Percentiles rank a stretch among this genome's conserved stretches.
phyloP scores from a whole-genome alignment of 1,284 basidiomycete species.

The Puccinia horiana region DNA sequence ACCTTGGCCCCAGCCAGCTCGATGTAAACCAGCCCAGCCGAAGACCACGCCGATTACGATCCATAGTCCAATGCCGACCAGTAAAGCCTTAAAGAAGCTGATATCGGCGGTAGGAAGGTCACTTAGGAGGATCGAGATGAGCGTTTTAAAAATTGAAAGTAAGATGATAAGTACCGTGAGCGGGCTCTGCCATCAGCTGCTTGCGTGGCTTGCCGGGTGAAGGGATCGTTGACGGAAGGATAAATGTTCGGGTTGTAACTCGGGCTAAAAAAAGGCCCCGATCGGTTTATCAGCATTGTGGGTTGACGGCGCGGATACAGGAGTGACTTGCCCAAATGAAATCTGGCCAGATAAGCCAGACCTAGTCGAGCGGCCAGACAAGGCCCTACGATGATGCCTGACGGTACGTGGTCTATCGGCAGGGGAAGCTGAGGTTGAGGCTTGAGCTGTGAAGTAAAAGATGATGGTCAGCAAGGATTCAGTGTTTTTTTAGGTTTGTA shows the following conservation, averaged over 20 bases:
- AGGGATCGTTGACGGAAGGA: constrained; percentile 38
- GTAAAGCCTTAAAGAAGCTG: constrained; percentile 38
- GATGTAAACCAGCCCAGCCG: constrained; percentile 41
- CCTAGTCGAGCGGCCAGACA: constrained; percentile 33
- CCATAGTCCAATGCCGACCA: constrained; percentile 39
- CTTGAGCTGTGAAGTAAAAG: constrained; percentile 1
- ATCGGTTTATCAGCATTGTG: background rate
- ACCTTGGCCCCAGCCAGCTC: constrained; percentile 33
- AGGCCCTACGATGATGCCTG: constrained; percentile 41
- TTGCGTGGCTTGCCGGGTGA: constrained; percentile 37
- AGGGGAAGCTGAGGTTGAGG: constrained; percentile 16
- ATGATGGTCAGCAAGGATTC: background rate
- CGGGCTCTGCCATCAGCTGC: constrained; percentile 42
- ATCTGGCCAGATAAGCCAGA: constrained; percentile 34
- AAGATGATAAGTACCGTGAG: constrained; percentile 18
- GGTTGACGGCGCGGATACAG: background rate
- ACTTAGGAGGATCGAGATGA: background rate
- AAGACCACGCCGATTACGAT: constrained; percentile 40
- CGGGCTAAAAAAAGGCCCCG: background rate
- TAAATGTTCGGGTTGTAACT: constrained; percentile 46
- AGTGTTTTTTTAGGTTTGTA: background rate
- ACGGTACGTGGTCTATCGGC: constrained; percentile 36
- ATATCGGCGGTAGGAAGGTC: background rate
- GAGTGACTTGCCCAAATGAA: constrained; percentile 34
- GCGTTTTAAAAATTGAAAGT: background rate